These are phyloP conservation scores for Phytophthora palmivora DNA, from an alignment of 352 stramenopile species.

Conservation along the genomic window DNA sequence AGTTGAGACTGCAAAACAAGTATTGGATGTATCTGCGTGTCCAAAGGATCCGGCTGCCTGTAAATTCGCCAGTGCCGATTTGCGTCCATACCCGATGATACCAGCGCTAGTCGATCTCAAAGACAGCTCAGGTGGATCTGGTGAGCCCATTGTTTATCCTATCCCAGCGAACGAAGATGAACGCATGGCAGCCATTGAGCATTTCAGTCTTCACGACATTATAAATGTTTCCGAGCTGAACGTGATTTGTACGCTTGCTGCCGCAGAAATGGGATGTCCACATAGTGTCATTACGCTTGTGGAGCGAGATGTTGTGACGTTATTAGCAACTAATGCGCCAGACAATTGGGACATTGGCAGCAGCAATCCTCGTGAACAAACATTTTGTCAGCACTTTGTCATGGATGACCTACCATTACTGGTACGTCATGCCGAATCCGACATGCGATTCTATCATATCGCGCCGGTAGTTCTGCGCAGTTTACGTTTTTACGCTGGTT, in stretches of 20 bases:
- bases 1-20: constrained; percentile 11
- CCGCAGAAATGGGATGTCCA: constrained; percentile 35
- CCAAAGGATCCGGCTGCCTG: constrained; percentile 29
- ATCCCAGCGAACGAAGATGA: constrained; percentile 38
- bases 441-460: constrained; percentile 50
- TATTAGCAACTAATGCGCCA: constrained; percentile 38
- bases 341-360: constrained; percentile 39
- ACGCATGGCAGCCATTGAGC: constrained; percentile 35
- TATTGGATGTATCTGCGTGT: constrained; percentile 30
- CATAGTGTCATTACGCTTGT: constrained; percentile 44
- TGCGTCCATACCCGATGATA: constrained; percentile 37
- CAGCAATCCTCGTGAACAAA: constrained; percentile 41
- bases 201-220: constrained; percentile 29
- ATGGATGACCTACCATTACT: constrained; percentile 48
- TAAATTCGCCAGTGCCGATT: constrained; percentile 32
- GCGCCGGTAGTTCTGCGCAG: constrained; percentile 28
- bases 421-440: constrained; percentile 44
- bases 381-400: constrained; percentile 52
- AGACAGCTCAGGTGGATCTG: neutral
- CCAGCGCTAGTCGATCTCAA: constrained; percentile 8
- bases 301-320: constrained; percentile 32
- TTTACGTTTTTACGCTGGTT: constrained; percentile 46
- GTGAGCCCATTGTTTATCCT: constrained; percentile 29
- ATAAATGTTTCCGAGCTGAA: constrained; percentile 36
- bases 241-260: constrained; percentile 42